Conservation (phyloP, 2,329 filamentous ascomycete species). For the Penicillium expansum region DNA sequence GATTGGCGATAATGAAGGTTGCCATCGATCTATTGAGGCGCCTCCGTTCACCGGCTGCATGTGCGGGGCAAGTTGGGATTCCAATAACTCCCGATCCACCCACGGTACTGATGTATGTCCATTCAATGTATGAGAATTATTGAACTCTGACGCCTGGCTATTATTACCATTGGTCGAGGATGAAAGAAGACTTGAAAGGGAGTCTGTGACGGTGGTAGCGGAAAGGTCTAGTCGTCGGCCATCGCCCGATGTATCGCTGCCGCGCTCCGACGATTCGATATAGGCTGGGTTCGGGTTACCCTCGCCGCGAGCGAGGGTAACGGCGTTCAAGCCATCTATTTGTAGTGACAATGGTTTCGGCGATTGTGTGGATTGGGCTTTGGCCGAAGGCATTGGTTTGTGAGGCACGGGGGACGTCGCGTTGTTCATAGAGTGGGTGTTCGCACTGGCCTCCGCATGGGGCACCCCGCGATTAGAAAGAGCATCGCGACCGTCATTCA, state of each 20-base stretch:
- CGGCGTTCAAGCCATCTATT: constrained; percentile 17
- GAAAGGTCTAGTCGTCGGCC: constrained; percentile 18
- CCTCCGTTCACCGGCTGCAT: constrained; percentile 8
- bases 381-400: constrained; percentile 4
- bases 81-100: constrained; percentile 5
- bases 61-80: constrained; percentile 8
- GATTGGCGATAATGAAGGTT: constrained; percentile 12
- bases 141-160: constrained; percentile 11
- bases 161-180: constrained; percentile 10
- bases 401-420: constrained; percentile 12
- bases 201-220: constrained; percentile 18
- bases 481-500: constrained; percentile 17
- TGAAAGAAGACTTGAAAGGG: constrained; percentile 14
- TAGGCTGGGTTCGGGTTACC: constrained; percentile 6
- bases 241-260: constrained; percentile 22
- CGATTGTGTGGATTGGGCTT: constrained; percentile 19
- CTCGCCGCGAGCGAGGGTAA: constrained; percentile 12
- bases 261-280: constrained; percentile 23
- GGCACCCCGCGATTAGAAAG: constrained; percentile 17
- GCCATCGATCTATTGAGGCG: constrained; percentile 7
- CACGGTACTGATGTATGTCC: constrained; percentile 8
- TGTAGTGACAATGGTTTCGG: constrained; percentile 20
- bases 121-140: constrained; percentile 6
- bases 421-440: constrained; percentile 9
- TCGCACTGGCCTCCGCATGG: constrained; percentile 21